A percentile compares a stretch with the other conserved stretches of the same genome.
These are phyloP conservation scores for Tilletia indica DNA, from an alignment of 1,284 basidiomycete species.

Conservation along the genomic window DNA sequence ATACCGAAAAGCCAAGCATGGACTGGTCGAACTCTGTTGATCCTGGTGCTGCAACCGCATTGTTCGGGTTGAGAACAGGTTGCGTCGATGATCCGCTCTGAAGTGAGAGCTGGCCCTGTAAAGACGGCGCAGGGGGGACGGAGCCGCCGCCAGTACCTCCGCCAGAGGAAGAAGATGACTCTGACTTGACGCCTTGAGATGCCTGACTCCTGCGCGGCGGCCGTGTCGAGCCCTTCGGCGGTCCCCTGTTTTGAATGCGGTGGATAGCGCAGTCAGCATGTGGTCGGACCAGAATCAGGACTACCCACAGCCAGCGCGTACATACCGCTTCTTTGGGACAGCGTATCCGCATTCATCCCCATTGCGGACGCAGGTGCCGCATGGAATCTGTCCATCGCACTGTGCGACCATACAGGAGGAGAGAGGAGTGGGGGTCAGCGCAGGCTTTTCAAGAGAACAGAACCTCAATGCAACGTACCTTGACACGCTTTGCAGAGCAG, in stretches of 20 bases:
- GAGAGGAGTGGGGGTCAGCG: too few species aligned
- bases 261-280: neutral
- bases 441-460: neutral
- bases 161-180: too few species aligned
- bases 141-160: too few species aligned
- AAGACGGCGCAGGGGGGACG: too few species aligned
- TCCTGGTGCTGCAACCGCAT: neutral
- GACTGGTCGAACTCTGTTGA: neutral
- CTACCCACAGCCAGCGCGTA: neutral
- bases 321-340: slow-evolving; percentile 36
- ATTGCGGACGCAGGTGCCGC: slow-evolving; percentile 35
- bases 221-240: slow-evolving; percentile 42
- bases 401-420: neutral
- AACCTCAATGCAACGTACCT: slow-evolving; percentile 12
- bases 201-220: slow-evolving; percentile 30
- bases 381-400: slow-evolving; percentile 39
- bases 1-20: too few species aligned
- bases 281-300: neutral
- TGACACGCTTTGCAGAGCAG: slow-evolving; percentile 42
- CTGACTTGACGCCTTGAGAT: neutral
- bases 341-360: slow-evolving; percentile 44
- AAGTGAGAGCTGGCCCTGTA: too few species aligned
- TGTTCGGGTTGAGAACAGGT: too few species aligned
- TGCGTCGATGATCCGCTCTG: too few species aligned
- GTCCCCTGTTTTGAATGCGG: slow-evolving; percentile 23